These are phyloP conservation scores for Alloascoidea africana DNA, from an alignment of 805 yeast species.

Conservation along the genomic window DNA sequence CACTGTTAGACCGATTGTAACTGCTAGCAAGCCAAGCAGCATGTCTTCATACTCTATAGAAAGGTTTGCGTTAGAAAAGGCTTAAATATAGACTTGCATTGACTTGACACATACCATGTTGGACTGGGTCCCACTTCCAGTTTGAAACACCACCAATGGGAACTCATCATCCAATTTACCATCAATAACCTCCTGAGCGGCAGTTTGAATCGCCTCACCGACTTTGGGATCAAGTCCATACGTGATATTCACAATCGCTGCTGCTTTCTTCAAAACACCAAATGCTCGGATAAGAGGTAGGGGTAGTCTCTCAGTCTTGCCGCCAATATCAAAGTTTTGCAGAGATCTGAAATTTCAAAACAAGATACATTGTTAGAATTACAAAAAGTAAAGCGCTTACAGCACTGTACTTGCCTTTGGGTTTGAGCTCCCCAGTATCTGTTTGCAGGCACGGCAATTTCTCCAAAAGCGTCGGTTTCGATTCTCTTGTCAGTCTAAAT, in stretches of 20 bases:
- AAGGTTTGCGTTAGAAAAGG: neutral
- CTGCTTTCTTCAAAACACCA: constrained; percentile 87
- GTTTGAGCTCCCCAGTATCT: constrained; percentile 99
- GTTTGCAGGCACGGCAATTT: constrained; percentile 74
- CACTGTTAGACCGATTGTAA: neutral
- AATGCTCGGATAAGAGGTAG: constrained; percentile 82
- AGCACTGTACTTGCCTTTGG: constrained; percentile 15
- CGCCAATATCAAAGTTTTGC: constrained; percentile 93
- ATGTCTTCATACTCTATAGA: neutral
- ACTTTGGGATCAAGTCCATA: constrained; percentile 81
- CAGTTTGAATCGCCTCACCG: constrained; percentile 75
- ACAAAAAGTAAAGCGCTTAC: too few species aligned
- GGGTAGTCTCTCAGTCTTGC: constrained; percentile 81
- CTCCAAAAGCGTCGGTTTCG: constrained; percentile 95
- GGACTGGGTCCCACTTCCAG: constrained; percentile 97
- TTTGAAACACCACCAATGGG: constrained; percentile 97
- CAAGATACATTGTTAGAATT: too few species aligned
- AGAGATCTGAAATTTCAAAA: constrained; percentile 39
- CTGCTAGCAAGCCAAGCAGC: neutral
- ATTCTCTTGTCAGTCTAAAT: constrained; percentile 28
- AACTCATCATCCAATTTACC: constrained; percentile 90
- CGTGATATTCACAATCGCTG: constrained; percentile 78
- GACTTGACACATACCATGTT: constrained; percentile 61
- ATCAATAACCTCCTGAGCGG: constrained; percentile 88
- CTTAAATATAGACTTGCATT: neutral